Evolutionary conservation across 495 filamentous ascomycete species (phyloP), one percentile per base, ranked within the genome.

Genomic region (Chaetomium tenue): DNA sequence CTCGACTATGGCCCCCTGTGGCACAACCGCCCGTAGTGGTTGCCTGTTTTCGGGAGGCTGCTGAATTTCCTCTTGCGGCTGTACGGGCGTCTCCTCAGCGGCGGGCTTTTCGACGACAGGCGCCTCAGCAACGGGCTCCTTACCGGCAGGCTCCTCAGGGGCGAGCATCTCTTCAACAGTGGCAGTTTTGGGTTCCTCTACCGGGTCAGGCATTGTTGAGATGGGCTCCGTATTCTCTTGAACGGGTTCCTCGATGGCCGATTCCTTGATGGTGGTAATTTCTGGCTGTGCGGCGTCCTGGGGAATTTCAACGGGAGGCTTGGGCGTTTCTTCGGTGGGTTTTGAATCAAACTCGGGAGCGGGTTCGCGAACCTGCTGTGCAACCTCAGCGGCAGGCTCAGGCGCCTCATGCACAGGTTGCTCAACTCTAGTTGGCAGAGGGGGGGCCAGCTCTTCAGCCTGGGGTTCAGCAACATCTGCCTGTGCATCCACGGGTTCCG

Each of bases 361-460:
- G 13, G 33, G 22, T 20, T 46, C 57, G 2, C 22, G 7, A 18
- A 39, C 11, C 23, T 59, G 40, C 26, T 48, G 40, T 5, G 16
- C 48, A 5, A 6, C 46, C 8, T 48, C 57, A n/a, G 18, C 20
- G n/a, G 40, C 46, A 30, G 55, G 48, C 25, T 64, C 57, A 0
- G 22, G 25, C 18, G 8, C 25, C 30, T 20, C 28, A 18, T 54
- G 37, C 33, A 3, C 52, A 25, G 39, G 28, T 16, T 48, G 13
- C n/a, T 58, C 28, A 46, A 18, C 28, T n/a, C 51, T 44, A 5
- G 20, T 3, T 12, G 54, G 54, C 13, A 20, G 9, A 53, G 20
- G 26, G 0, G 47, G 18, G 16, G 8, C 42, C 2, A 68, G 26
- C 67, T 70, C 47, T 30, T 62, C 63, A 60, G n/a, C 30, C 6